phyloP scores from a whole-genome alignment of 73 alveolate species.

The Breviolum minutum region DNA sequence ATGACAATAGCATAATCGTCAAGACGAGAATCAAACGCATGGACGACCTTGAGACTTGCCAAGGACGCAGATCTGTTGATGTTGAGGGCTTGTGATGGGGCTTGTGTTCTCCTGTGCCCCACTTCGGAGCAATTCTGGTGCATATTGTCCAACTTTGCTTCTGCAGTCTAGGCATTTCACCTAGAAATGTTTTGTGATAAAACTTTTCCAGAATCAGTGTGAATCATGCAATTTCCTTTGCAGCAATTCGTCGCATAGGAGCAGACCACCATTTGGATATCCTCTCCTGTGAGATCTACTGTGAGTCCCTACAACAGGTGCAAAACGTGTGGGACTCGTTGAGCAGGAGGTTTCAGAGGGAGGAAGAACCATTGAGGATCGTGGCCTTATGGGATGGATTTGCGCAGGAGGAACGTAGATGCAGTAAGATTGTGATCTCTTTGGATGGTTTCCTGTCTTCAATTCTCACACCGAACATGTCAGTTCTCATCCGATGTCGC shows the following conservation, averaged over 20 bases:
- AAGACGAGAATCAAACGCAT: background rate
- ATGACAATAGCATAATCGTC: background rate
- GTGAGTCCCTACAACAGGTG: background rate
- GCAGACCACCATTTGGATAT: background rate
- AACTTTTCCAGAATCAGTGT: too few relatives aligned
- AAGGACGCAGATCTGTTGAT: background rate
- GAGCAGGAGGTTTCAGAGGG: constrained; percentile 3
- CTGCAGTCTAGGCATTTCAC: too few relatives aligned
- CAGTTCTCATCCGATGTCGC: too few relatives aligned
- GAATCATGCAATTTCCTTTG: background rate
- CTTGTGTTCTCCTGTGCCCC: too few relatives aligned
- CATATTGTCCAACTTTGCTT: background rate
- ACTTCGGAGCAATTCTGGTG: background rate
- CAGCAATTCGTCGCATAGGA: background rate
- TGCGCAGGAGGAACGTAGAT: constrained; percentile 28
- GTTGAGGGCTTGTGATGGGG: too few relatives aligned
- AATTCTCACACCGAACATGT: too few relatives aligned
- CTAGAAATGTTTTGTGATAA: background rate
- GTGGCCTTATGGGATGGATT: constrained; percentile 44
- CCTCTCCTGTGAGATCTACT: constrained; percentile 8
- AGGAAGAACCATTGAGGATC: constrained; percentile 15
- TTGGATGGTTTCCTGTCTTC: constrained; percentile 1
- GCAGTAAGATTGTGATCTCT: constrained; percentile 28
- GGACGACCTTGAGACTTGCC: background rate
- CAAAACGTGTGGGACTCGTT: constrained; percentile 1